A percentile compares a stretch with the other conserved stretches of the same genome.
Conservation (phyloP, 495 filamentous ascomycete genomes). For the Bacidia gigantensis region DNA sequence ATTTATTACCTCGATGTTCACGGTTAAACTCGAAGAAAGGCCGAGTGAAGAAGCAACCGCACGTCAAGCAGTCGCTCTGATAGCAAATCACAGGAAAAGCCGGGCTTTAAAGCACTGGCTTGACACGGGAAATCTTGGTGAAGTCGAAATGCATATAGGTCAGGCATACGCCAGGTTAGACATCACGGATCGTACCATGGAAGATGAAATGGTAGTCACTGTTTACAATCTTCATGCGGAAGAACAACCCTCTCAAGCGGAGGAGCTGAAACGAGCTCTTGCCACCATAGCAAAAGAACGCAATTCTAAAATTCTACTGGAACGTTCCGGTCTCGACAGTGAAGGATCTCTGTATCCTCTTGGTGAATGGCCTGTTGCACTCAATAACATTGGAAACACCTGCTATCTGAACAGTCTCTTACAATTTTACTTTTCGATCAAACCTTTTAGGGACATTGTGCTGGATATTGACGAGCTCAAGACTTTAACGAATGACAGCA, state of each 20-base stretch:
- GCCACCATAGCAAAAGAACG: constrained; percentile 36
- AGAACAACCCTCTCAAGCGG: constrained; percentile 35
- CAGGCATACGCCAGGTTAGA: constrained; percentile 44
- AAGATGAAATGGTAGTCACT: constrained; percentile 37
- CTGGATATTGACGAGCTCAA: constrained; percentile 54
- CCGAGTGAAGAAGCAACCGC: constrained; percentile 34
- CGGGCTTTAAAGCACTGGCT: constrained; percentile 38
- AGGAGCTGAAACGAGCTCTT: constrained; percentile 36
- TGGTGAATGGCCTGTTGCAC: constrained; percentile 57
- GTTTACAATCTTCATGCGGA: constrained; percentile 35
- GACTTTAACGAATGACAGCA: constrained; percentile 48
- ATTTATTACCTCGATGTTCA: constrained; percentile 44
- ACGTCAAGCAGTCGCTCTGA: constrained; percentile 40
- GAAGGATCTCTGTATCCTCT: constrained; percentile 23
- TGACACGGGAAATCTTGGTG: constrained; percentile 37
- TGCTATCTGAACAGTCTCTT: constrained; percentile 96
- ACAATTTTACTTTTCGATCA: constrained; percentile 88
- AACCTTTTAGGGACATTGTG: constrained; percentile 67
- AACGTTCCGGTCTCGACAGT: constrained; percentile 20
- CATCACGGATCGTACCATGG: constrained; percentile 38
- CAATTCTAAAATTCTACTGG: constrained; percentile 28
- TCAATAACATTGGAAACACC: constrained; percentile 90
- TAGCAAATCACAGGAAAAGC: constrained; percentile 43
- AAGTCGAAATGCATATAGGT: constrained; percentile 41
- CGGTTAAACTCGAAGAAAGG: constrained; percentile 43